Conservation (phyloP, 192 early-diverging fungal species). For the Rhizophagus sp. region DNA sequence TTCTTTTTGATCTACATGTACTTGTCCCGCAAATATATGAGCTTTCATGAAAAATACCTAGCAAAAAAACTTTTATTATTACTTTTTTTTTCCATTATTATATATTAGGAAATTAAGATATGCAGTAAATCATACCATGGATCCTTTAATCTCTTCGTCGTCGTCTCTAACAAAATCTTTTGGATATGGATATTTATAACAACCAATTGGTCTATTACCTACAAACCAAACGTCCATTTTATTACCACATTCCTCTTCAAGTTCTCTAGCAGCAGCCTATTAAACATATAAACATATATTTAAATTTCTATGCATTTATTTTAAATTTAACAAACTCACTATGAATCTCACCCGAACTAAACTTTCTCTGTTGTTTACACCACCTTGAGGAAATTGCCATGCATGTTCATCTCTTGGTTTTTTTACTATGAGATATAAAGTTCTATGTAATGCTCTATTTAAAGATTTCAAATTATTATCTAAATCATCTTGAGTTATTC, state of each 20-base stretch:
- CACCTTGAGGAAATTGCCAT: slow-evolving; percentile 78
- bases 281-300: neutral
- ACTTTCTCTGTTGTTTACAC: slow-evolving; percentile 63
- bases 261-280: slow-evolving; percentile 73
- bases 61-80: slow-evolving; percentile 7
- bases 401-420: slow-evolving; percentile 50
- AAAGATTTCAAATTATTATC: slow-evolving; percentile 66
- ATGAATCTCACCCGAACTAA: slow-evolving; percentile 61
- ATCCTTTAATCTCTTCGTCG: neutral
- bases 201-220: slow-evolving; percentile 79
- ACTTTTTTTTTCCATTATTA: neutral
- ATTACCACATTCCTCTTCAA: slow-evolving; percentile 70
- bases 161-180: slow-evolving; percentile 3
- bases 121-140: slow-evolving; percentile 11
- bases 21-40: slow-evolving; percentile 77
- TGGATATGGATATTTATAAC: slow-evolving; percentile 53
- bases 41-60: slow-evolving; percentile 88
- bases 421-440: slow-evolving; percentile 82
- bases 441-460: slow-evolving; percentile 74
- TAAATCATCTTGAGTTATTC: slow-evolving; percentile 66
- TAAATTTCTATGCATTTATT: too few relatives aligned
- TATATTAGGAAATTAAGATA: neutral
- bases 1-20: slow-evolving; percentile 56
- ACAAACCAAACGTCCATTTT: slow-evolving; percentile 86
- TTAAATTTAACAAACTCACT: neutral